Percentiles rank a stretch among this genome's conserved stretches.
phyloP scores from a whole-genome alignment of 148 eudicot species.

The Agrostemma githago region DNA sequence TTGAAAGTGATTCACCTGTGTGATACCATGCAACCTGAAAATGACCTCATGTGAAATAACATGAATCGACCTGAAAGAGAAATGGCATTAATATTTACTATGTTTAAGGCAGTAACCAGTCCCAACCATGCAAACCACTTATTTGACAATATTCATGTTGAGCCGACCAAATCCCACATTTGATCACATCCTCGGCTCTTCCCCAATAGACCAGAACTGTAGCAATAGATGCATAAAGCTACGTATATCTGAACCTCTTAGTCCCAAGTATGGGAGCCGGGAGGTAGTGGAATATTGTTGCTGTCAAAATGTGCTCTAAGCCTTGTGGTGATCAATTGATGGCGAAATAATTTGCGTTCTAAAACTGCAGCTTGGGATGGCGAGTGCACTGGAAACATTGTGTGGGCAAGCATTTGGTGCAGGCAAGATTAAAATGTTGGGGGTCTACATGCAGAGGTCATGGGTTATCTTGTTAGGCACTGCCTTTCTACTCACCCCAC shows the following conservation, averaged over 20 bases:
- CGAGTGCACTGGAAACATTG: constrained; percentile 72
- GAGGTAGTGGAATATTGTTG: neutral
- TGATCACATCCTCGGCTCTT: neutral
- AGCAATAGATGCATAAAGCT: neutral
- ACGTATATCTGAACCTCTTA: neutral
- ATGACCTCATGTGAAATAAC: too few species aligned
- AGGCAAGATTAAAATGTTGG: constrained; percentile 57
- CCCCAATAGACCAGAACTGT: neutral
- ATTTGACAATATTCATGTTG: neutral
- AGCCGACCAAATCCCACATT: neutral
- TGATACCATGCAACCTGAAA: too few species aligned
- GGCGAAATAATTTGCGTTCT: neutral
- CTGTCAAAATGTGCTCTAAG: neutral
- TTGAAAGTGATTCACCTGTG: too few species aligned
- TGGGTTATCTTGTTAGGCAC: constrained; percentile 63
- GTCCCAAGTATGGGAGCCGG: neutral
- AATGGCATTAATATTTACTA: too few species aligned
- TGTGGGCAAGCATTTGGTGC: constrained; percentile 90
- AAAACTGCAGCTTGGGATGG: constrained; percentile 69
- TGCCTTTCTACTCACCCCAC: constrained; percentile 41
- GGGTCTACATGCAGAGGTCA: constrained; percentile 79
- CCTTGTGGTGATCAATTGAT: neutral
- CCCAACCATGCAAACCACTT: neutral
- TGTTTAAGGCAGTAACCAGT: too few species aligned
- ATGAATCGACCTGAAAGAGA: too few species aligned